These are phyloP conservation scores for Starmerella sp. DNA, from an alignment of 805 yeast genomes.

Conservation along the genomic window DNA sequence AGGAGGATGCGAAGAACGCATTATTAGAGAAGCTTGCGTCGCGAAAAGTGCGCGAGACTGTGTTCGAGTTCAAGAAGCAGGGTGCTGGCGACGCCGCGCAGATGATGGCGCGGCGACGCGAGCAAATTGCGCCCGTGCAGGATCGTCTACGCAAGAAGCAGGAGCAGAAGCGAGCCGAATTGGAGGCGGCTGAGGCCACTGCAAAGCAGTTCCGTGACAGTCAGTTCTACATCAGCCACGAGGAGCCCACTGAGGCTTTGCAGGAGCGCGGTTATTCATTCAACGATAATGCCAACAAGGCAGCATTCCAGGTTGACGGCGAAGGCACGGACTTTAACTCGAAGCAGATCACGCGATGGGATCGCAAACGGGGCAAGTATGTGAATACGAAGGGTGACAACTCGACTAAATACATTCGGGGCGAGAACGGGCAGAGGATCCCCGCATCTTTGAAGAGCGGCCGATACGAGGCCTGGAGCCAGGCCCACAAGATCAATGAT, in stretches of 20 bases:
- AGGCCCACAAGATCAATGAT: slow-evolving; percentile 44
- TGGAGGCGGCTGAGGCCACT: slow-evolving; percentile 31
- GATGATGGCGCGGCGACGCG: slow-evolving; percentile 76
- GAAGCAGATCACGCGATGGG: slow-evolving; percentile 63
- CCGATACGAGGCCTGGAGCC: slow-evolving; percentile 83
- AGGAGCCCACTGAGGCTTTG: slow-evolving; percentile 66
- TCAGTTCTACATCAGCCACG: slow-evolving; percentile 71
- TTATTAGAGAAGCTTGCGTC: slow-evolving; percentile 63
- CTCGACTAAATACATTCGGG: slow-evolving; percentile 60
- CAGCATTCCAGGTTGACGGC: slow-evolving; percentile 70
- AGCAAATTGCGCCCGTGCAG: slow-evolving; percentile 81
- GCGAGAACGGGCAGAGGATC: slow-evolving; percentile 85
- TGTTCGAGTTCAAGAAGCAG: slow-evolving; percentile 69
- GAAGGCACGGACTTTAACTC: slow-evolving; percentile 63
- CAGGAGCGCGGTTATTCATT: slow-evolving; percentile 68
- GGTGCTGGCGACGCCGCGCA: slow-evolving; percentile 48
- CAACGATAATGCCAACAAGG: slow-evolving; percentile 64
- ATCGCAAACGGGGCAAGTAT: slow-evolving; percentile 81
- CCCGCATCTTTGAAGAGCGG: slow-evolving; percentile 92
- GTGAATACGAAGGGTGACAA: slow-evolving; percentile 64
- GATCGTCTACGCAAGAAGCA: slow-evolving; percentile 60
- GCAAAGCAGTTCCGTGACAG: slow-evolving; percentile 54
- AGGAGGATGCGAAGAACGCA: slow-evolving; percentile 66
- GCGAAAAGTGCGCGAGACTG: slow-evolving; percentile 73
- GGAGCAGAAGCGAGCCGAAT: slow-evolving; percentile 52